A percentile compares a stretch with the other conserved stretches of the same genome.
phyloP scores from a whole-genome alignment of 768 basidiomycete species.

The Suillus americanus region DNA sequence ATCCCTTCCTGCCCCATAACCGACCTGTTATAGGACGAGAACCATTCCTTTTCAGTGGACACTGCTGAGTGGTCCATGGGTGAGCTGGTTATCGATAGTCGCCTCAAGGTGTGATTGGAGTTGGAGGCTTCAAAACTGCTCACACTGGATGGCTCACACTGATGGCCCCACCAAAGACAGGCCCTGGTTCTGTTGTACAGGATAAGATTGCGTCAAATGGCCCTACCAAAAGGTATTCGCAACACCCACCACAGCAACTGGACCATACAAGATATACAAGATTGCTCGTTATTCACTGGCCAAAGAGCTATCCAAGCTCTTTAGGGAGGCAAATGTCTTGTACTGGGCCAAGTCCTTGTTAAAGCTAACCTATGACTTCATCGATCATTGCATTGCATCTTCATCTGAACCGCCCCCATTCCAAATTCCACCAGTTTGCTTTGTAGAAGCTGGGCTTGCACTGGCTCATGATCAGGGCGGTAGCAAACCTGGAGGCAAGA shows the following conservation, averaged over 20 bases:
- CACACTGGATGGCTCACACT: slow-evolving; percentile 4
- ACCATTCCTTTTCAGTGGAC: neutral
- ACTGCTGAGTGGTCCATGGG: neutral
- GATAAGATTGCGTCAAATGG: slow-evolving; percentile 5
- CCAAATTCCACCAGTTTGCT: slow-evolving; percentile 10
- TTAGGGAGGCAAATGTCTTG: slow-evolving; percentile 10
- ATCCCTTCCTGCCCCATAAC: neutral
- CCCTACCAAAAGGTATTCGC: neutral
- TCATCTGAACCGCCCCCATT: slow-evolving; percentile 6
- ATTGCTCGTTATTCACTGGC: neutral
- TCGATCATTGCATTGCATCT: slow-evolving; percentile 1
- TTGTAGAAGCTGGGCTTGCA: slow-evolving; percentile 12
- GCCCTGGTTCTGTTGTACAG: neutral
- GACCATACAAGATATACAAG: neutral
- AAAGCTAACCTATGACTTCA: slow-evolving; percentile 9
- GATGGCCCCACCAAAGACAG: neutral
- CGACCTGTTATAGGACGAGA: neutral
- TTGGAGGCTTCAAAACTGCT: slow-evolving; percentile 7
- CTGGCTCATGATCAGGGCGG: neutral
- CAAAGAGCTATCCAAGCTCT: slow-evolving; percentile 6
- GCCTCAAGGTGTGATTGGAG: neutral
- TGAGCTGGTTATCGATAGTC: neutral
- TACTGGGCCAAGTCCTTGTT: slow-evolving; percentile 16
- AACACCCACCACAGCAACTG: neutral
- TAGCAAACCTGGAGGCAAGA: neutral